These are phyloP conservation scores for Solanum appendiculatum DNA, from an alignment of 257 asterid species.

Conservation along the genomic window DNA sequence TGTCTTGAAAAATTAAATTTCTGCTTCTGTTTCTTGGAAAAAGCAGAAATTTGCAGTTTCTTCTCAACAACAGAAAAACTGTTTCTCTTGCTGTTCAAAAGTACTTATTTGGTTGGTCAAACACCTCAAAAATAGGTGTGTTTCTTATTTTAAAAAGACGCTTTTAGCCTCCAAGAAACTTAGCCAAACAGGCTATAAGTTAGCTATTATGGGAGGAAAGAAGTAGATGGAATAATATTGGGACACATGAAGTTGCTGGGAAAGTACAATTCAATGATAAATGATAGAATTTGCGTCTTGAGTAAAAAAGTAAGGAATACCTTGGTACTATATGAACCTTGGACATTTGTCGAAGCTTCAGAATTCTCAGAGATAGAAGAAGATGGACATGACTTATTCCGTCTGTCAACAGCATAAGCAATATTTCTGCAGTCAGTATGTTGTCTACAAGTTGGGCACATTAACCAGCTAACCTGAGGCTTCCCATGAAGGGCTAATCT, in stretches of 20 bases:
- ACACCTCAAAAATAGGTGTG: neutral
- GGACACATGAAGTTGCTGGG: neutral
- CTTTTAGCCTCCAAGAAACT: neutral
- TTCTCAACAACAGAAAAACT: neutral
- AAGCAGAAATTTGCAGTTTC: neutral
- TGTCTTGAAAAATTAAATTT: neutral
- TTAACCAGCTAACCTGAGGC: conserved; percentile 40
- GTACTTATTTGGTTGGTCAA: neutral
- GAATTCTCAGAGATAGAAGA: conserved; percentile 22
- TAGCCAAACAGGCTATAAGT: neutral
- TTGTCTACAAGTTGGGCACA: conserved; percentile 93
- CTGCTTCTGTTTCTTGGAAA: neutral
- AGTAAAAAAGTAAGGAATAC: conserved; percentile 13
- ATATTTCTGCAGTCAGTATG: conserved; percentile 76
- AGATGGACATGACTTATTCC: conserved; percentile 16
- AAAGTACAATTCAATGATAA: neutral
- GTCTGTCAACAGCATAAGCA: conserved; percentile 74
- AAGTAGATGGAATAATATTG: neutral
- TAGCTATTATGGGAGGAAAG: neutral
- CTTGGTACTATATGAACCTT: conserved; percentile 96
- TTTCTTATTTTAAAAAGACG: neutral
- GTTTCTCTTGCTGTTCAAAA: neutral
- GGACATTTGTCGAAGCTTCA: conserved; percentile 53
- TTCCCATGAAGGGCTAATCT: conserved; percentile 40
- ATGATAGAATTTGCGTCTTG: neutral